phyloP scores from a whole-genome alignment of 345 rosid genomes.

The Gossypium australe region DNA sequence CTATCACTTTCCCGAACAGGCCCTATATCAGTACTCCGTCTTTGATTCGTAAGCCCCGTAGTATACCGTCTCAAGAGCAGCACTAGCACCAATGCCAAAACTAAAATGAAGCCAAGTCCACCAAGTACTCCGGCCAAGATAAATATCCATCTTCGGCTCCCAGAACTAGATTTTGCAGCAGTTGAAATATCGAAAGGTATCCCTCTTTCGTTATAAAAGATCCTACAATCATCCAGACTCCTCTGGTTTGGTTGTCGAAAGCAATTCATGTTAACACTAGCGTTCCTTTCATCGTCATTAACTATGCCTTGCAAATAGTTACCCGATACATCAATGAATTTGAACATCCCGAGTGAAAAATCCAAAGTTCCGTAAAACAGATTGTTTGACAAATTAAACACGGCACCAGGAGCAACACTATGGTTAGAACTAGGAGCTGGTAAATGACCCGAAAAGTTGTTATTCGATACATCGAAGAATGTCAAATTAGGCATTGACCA shows the following conservation, averaged over 20 bases:
- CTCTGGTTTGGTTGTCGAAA: slow-evolving; percentile 50
- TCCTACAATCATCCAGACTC: slow-evolving; percentile 38
- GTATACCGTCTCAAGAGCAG: slow-evolving; percentile 29
- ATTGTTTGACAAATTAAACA: slow-evolving; percentile 66
- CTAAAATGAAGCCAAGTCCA: slow-evolving; percentile 38
- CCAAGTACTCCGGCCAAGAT: slow-evolving; percentile 45
- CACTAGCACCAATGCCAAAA: slow-evolving; percentile 36
- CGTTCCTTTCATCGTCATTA: slow-evolving; percentile 28
- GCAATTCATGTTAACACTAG: slow-evolving; percentile 46
- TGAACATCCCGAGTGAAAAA: slow-evolving; percentile 35
- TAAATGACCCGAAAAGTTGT: slow-evolving; percentile 48
- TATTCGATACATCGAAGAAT: slow-evolving; percentile 55
- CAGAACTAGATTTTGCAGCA: slow-evolving; percentile 10
- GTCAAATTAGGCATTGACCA: slow-evolving; percentile 33
- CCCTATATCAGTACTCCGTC: slow-evolving; percentile 45
- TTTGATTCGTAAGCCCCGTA: slow-evolving; percentile 27
- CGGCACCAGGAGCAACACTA: slow-evolving; percentile 25
- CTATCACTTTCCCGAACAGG: slow-evolving; percentile 52
- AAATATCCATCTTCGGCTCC: slow-evolving; percentile 36
- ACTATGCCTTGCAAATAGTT: slow-evolving; percentile 80
- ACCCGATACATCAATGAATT: slow-evolving; percentile 51
- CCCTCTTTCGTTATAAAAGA: slow-evolving; percentile 45
- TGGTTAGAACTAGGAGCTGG: slow-evolving; percentile 25
- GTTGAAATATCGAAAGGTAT: slow-evolving; percentile 40
- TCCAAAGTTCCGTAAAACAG: slow-evolving; percentile 57